A percentile compares a stretch with the other conserved stretches of the same genome.
These are phyloP conservation scores for Ceratocystis alfenasii DNA, from an alignment of 2,329 filamentous ascomycete genomes.

Conservation along the genomic window DNA sequence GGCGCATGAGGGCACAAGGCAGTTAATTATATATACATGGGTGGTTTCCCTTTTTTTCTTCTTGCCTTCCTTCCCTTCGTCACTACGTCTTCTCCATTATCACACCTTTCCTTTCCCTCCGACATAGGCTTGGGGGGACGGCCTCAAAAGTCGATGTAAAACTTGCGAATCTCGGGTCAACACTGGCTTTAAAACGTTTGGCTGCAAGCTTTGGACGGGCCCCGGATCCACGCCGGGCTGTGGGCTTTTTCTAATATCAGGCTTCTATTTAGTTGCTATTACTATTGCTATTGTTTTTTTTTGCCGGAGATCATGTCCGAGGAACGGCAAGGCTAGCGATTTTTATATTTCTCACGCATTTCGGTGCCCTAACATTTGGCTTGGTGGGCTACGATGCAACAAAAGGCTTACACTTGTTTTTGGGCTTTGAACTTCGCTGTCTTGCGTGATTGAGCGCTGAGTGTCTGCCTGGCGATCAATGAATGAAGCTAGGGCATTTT, in stretches of 20 bases:
- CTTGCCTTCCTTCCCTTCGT: neutral
- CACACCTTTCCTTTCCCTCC: too few species aligned
- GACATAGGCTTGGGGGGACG: neutral
- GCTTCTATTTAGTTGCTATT: neutral
- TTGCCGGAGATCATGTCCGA: constrained; percentile 14
- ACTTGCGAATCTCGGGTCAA: neutral
- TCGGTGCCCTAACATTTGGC: neutral
- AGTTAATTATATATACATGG: neutral
- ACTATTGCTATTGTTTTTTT: neutral
- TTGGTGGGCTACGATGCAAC: neutral
- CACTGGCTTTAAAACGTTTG: neutral
- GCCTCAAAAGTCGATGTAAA: neutral
- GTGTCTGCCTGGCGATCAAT: too few species aligned
- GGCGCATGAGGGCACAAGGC: neutral
- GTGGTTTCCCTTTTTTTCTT: neutral
- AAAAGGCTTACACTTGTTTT: too few species aligned
- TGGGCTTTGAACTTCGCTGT: too few species aligned
- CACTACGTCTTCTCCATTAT: neutral
- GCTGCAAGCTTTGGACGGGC: neutral
- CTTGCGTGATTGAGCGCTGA: too few species aligned
- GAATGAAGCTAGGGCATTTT: too few species aligned
- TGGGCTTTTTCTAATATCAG: neutral
- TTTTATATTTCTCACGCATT: neutral
- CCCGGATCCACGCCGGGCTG: neutral
- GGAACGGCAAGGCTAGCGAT: neutral